Base-by-base conservation (phyloP, 257 asterid genomes). In the Solanum dulcamara region DNA sequence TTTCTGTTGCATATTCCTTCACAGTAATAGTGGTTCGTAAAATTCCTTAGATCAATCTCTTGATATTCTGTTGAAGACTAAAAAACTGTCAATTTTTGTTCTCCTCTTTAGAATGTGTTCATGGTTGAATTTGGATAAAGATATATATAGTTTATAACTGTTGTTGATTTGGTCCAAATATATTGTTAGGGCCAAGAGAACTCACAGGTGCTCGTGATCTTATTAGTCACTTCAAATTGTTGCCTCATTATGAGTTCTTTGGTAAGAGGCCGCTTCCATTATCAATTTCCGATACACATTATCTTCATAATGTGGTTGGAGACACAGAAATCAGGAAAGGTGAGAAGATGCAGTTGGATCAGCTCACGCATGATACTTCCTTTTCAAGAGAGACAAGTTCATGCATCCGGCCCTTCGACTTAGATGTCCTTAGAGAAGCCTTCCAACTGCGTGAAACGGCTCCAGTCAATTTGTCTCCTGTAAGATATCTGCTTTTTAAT, bases 171-270 rank as follows among this genome's bases (percentile, higher is more conserved):
- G 86, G 83, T 84, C 70, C 86, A 86, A 53, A 86, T 83, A 81
- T 84, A 70, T 86, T 83, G 81, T 86, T 83, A 96, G 99, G 99
- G 85, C 97, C 99, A 59, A 91, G 94, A 89, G 99, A 95, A 92
- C 97, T 96, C 84, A 96, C 98, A 77, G 99, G 99, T 83, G 95
- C 98, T 85, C 94, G 89, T 84, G 98, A 96, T 90, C 99, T 96
- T 86, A 90, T 95, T 90, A 94, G 90, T 87, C 98, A 92, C 85
- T 96, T 89, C 93, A 93, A 91, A 86, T 90, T 96, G 92, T 90
- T 92, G 83, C 97, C 98, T 85, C 99, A 95, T 85, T 86, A 93
- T 68, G 98, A 95, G 82, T 96, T 94, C 90, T 96, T 96, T 92
- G 95, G 99, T 93, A 95, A 95, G 91, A 92, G 90, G 92, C 32